A percentile compares a stretch with the other conserved stretches of the same genome.
Conservation (phyloP, 164 flowering plant species). For the Aristolochia californica region DNA sequence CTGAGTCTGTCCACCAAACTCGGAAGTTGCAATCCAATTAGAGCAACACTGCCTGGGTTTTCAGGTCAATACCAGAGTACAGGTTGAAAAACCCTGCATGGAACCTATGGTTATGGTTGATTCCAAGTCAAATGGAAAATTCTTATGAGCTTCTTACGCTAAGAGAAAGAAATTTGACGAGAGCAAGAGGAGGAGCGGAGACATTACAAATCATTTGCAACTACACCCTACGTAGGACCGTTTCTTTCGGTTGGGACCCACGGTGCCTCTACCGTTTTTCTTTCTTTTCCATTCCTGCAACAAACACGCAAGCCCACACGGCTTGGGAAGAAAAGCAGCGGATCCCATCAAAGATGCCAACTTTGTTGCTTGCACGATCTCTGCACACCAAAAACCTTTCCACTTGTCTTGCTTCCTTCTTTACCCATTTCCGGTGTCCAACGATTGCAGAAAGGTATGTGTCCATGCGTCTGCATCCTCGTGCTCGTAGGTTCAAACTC, state of each 20-base stretch:
- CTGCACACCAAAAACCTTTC: not conserved
- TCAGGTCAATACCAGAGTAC: too few species aligned
- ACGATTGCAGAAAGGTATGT: not conserved
- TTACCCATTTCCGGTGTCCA: not conserved
- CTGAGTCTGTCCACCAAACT: too few species aligned
- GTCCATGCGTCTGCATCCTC: too few species aligned
- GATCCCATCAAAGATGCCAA: conserved; percentile 3
- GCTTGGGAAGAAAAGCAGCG: conserved; percentile 7
- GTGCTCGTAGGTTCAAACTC: too few species aligned
- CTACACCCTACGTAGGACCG: not conserved
- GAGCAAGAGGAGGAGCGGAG: not conserved
- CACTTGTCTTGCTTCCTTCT: not conserved
- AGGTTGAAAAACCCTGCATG: too few species aligned
- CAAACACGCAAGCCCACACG: conserved; percentile 17
- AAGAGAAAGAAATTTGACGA: not conserved
- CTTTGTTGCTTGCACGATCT: conserved; percentile 41
- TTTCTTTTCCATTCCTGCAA: conserved; percentile 6
- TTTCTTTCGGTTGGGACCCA: conserved; percentile 2
- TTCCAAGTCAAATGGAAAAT: not conserved
- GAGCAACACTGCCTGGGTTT: too few species aligned
- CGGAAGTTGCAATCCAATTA: too few species aligned
- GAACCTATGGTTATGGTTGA: not conserved
- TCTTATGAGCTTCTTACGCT: not conserved
- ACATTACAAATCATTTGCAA: not conserved
- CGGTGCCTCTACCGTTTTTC: not conserved